Percentiles rank a stretch among this genome's conserved stretches.
Evolutionary conservation across 2,329 filamentous ascomycete genomes (phyloP).

Genomic region (Fusarium annulatum): DNA sequence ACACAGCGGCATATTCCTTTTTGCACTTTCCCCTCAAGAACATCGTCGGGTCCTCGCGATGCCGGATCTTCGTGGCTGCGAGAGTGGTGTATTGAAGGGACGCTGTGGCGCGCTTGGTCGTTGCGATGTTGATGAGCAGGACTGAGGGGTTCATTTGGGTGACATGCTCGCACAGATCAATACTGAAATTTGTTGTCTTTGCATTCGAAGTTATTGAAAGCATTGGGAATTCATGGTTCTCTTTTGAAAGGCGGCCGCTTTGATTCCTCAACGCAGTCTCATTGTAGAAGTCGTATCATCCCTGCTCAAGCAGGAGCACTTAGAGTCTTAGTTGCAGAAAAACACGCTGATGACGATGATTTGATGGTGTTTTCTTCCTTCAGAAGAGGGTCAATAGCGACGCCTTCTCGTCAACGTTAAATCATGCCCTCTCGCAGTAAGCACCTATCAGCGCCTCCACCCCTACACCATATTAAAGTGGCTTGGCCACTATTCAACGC

Average conservation of each 20-base stretch:
- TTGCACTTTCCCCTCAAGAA: too few species aligned
- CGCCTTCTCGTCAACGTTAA: constrained; percentile 13
- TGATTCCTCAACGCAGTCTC: fast-evolving
- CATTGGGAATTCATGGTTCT: fast-evolving
- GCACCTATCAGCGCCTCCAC: constrained; percentile 1
- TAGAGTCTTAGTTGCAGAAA: not conserved
- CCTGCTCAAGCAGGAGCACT: not conserved
- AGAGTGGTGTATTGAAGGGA: not conserved
- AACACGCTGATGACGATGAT: not conserved
- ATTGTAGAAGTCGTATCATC: not conserved
- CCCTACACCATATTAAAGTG: constrained; percentile 9
- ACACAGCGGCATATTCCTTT: not conserved
- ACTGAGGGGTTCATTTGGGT: not conserved
- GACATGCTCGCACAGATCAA: not conserved
- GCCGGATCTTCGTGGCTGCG: not conserved
- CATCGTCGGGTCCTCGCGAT: not conserved
- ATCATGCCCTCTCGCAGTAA: not conserved
- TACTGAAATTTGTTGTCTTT: not conserved
- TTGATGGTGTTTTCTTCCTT: not conserved
- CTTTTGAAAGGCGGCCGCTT: not conserved
- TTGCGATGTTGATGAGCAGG: not conserved
- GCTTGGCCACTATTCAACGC: constrained; percentile 12
- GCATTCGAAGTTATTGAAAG: fast-evolving
- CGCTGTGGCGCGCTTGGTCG: not conserved
- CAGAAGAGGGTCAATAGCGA: not conserved